Evolutionary conservation across 106 monocot genomes (phyloP), one percentile per base, ranked within the genome.

Genomic region (Dactylorhiza incarnata): DNA sequence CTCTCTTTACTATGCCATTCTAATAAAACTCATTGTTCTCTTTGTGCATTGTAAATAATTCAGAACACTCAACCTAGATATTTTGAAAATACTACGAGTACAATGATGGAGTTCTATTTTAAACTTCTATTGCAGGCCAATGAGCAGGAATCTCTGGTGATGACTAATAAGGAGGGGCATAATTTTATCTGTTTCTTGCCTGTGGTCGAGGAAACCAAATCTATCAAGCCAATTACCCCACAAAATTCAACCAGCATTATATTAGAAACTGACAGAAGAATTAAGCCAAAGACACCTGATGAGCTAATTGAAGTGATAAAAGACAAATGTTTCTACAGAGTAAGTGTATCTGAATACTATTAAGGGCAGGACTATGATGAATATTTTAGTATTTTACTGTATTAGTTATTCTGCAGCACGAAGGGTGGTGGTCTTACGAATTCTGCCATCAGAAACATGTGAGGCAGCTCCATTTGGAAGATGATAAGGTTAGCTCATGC

Each of bases 381-480:
- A 44, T 49, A 11, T 48, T 73, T 58, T 72, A 53, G n/a, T 54
- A 17, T 65, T 52, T 78, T 13, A 48, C 1, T 45, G 45, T 10
- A 45, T 61, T 49, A 29, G 75, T 12, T 29, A 7, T 69, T 47
- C 12, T 84, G 76, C 81, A 93, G 95, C 85, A 88, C 73, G 93
- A 96, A 74, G 89, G 93, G 37, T 96, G 95, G 95, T 96, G 95
- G 93, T 79, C 89, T 49, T 96, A 93, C 81, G 95, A 96, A 78
- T 84, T 96, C 54, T 96, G 95, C 69, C 84, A 93, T 75, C 82
- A 82, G 48, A 85, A 89, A 74, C 83, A 80, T 46, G 56, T 96
- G 61, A 50, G 83, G 47, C 95, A 96, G 83, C 25, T 93, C 71
- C 95, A 95, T 80, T 52, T 85, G 50, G 88, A 93, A 54, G 88